A percentile compares a stretch with the other conserved stretches of the same genome.
These are phyloP conservation scores for Melanogaster broomeanus DNA, from an alignment of 768 basidiomycete species.

Conservation along the genomic window DNA sequence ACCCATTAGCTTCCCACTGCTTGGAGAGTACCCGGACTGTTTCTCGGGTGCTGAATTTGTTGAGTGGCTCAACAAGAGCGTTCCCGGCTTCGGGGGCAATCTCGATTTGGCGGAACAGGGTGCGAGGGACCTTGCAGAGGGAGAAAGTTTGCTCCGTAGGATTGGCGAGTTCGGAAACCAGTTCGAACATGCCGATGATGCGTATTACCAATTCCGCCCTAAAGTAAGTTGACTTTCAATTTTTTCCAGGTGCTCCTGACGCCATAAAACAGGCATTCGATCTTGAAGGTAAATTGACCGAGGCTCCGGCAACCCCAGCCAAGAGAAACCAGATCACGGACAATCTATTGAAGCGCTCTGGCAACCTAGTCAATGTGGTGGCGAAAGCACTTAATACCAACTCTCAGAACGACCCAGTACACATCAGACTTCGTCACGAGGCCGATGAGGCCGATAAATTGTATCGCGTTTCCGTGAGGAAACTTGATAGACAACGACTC, in stretches of 20 bases:
- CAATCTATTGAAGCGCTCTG: slow-evolving; percentile 67
- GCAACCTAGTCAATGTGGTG: slow-evolving; percentile 68
- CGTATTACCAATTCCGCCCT: slow-evolving; percentile 82
- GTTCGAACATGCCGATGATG: slow-evolving; percentile 76
- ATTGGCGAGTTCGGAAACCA: slow-evolving; percentile 83
- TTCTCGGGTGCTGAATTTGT: slow-evolving; percentile 92
- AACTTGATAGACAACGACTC: slow-evolving; percentile 82
- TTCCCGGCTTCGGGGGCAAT: slow-evolving; percentile 76
- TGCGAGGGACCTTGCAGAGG: slow-evolving; percentile 55
- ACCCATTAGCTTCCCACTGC: slow-evolving; percentile 70
- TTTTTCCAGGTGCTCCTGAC: slow-evolving; percentile 25
- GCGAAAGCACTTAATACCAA: slow-evolving; percentile 63
- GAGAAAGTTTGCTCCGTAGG: slow-evolving; percentile 61
- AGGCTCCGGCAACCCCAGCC: slow-evolving; percentile 18
- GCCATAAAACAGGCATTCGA: slow-evolving; percentile 26
- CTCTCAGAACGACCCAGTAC: slow-evolving; percentile 57
- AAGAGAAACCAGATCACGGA: slow-evolving; percentile 45
- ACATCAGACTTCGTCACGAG: slow-evolving; percentile 72
- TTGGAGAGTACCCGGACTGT: slow-evolving; percentile 84
- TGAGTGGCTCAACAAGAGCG: slow-evolving; percentile 77
- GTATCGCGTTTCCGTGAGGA: slow-evolving; percentile 80
- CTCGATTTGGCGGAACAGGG: slow-evolving; percentile 78
- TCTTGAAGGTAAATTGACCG: slow-evolving; percentile 25
- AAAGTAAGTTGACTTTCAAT: slow-evolving; percentile 49
- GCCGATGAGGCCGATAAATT: slow-evolving; percentile 79